Percentiles rank a stretch among this genome's conserved stretches.
These are phyloP conservation scores for Tulasnella sp. DNA, from an alignment of 768 basidiomycete species.

Conservation along the genomic window DNA sequence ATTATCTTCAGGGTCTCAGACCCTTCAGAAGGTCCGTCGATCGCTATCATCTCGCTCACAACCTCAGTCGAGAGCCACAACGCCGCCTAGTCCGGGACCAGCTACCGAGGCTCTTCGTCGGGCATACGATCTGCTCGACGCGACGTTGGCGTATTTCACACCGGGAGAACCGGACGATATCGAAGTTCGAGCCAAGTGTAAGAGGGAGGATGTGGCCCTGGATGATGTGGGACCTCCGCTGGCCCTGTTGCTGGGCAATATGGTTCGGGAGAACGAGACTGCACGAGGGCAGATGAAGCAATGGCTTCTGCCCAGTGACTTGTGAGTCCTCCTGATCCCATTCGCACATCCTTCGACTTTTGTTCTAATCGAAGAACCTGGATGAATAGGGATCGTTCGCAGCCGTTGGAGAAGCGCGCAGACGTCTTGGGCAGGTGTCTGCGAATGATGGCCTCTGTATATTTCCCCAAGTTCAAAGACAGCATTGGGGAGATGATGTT, in stretches of 20 bases:
- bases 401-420: slow-evolving; percentile 58
- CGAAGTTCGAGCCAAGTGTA: slow-evolving; percentile 43
- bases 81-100: slow-evolving; percentile 9
- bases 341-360: neutral
- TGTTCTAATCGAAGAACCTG: neutral
- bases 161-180: slow-evolving; percentile 60
- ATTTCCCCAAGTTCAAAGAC: slow-evolving; percentile 61
- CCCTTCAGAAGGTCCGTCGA: slow-evolving; percentile 21
- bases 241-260: slow-evolving; percentile 58
- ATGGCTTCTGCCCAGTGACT: slow-evolving; percentile 60
- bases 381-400: slow-evolving; percentile 60
- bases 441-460: slow-evolving; percentile 62
- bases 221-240: slow-evolving; percentile 76
- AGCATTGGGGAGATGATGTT: slow-evolving; percentile 81
- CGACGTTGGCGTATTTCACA: slow-evolving; percentile 49
- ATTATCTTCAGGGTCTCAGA: slow-evolving; percentile 23
- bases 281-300: slow-evolving; percentile 48
- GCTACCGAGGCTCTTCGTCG: slow-evolving; percentile 36
- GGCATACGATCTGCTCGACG: slow-evolving; percentile 58
- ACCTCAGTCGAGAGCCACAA: slow-evolving; percentile 18
- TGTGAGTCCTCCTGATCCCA: slow-evolving; percentile 31
- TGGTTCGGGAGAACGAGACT: slow-evolving; percentile 54
- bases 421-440: slow-evolving; percentile 73
- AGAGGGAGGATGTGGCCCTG: slow-evolving; percentile 46
- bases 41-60: slow-evolving; percentile 24